phyloP scores from a whole-genome alignment of 192 early-diverging fungal species.

The Kickxella alabastrina region DNA sequence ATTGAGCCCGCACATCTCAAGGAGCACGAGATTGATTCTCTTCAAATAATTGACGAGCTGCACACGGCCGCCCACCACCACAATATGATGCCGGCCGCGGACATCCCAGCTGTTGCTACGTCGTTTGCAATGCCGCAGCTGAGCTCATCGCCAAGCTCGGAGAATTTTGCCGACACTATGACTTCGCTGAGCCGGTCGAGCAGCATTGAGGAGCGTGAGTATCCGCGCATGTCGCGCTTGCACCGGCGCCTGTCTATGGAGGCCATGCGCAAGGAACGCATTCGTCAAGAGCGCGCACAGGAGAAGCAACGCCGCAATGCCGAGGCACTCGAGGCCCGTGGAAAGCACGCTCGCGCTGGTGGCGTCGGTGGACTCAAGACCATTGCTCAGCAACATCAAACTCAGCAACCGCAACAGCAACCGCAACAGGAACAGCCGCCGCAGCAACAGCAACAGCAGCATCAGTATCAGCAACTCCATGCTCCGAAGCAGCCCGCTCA shows the following conservation, averaged over 20 bases:
- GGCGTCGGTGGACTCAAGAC: background rate
- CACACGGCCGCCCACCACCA: conserved; percentile 29
- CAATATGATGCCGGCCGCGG: background rate
- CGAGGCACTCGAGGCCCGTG: conserved; percentile 12
- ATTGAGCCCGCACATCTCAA: background rate
- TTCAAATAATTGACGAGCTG: conserved; percentile 43
- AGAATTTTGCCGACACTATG: background rate
- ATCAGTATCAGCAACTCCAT: background rate
- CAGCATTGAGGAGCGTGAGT: background rate
- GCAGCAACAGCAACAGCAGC: background rate
- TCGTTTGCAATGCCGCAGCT: conserved; percentile 33
- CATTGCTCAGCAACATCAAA: background rate
- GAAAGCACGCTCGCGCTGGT: background rate
- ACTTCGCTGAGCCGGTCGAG: background rate
- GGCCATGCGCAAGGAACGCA: conserved; percentile 41
- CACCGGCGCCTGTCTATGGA: conserved; percentile 46
- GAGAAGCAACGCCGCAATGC: conserved; percentile 27
- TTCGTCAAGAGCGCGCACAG: conserved; percentile 30
- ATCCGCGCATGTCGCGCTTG: conserved; percentile 26
- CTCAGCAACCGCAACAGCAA: conserved; percentile 4
- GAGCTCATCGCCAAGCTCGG: conserved; percentile 17
- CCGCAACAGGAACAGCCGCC: background rate
- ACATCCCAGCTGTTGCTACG: background rate
- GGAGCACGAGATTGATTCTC: conserved; percentile 29
- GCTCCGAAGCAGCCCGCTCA: background rate